Percentiles rank a stretch among this genome's conserved stretches.
phyloP scores from a whole-genome alignment of 2,329 filamentous ascomycete species.

The Nannizzia gypsea region DNA sequence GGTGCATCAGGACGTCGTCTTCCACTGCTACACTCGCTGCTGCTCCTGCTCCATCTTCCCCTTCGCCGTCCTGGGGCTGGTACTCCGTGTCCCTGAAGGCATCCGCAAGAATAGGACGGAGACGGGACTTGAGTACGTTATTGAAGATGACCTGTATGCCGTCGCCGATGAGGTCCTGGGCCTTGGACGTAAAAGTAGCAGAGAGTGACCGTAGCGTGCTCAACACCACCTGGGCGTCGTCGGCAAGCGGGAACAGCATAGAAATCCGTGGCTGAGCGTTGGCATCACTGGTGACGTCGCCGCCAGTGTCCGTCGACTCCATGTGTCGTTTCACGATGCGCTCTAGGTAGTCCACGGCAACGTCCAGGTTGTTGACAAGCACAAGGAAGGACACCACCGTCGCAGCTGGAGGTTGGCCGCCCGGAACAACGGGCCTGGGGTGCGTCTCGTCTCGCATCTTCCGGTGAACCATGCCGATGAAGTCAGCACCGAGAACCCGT shows the following conservation, averaged over 20 bases:
- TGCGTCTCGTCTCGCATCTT: slow-evolving; percentile 97
- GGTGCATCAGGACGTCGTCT: slow-evolving; percentile 20
- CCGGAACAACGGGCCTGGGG: slow-evolving; percentile 65
- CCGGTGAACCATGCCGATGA: slow-evolving; percentile 91
- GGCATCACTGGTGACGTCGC: slow-evolving; percentile 19
- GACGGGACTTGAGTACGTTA: slow-evolving; percentile 71
- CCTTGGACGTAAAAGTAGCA: slow-evolving; percentile 61
- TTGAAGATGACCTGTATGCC: slow-evolving; percentile 77
- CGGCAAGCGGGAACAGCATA: slow-evolving; percentile 66
- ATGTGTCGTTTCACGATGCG: slow-evolving; percentile 68
- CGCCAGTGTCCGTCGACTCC: slow-evolving; percentile 27
- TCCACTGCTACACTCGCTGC: slow-evolving; percentile 21
- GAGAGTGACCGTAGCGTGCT: slow-evolving; percentile 58
- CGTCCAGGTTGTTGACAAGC: slow-evolving; percentile 88
- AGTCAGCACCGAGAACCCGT: slow-evolving; percentile 74
- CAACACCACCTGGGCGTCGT: slow-evolving; percentile 59
- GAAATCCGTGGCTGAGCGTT: slow-evolving; percentile 33
- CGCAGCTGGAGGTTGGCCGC: slow-evolving; percentile 73
- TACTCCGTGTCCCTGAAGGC: slow-evolving; percentile 91
- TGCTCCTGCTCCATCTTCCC: slow-evolving; percentile 30
- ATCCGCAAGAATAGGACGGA: slow-evolving; percentile 74
- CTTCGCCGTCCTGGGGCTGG: slow-evolving; percentile 48
- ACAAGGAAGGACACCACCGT: slow-evolving; percentile 83
- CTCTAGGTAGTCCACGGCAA: slow-evolving; percentile 78
- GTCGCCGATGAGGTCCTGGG: slow-evolving; percentile 69